Conservation (phyloP, 139 green algal genomes). For the Gonium pectorale region DNA sequence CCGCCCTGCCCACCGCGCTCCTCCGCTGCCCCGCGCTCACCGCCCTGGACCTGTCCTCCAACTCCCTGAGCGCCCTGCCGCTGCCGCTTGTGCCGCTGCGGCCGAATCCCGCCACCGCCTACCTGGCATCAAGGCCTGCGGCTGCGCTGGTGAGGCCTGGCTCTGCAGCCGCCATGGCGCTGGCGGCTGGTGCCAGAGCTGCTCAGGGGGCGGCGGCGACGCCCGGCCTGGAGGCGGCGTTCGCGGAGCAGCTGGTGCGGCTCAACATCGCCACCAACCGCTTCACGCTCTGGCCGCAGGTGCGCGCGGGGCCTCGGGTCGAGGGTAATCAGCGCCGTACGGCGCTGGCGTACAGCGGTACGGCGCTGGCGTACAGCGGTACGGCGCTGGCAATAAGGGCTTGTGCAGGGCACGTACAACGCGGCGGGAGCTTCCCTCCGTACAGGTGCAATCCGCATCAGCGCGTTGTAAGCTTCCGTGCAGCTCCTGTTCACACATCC, state of each 20-base stretch:
- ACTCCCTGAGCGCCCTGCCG: slow-evolving; percentile 16
- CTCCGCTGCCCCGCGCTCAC: background rate
- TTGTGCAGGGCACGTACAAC: no score
- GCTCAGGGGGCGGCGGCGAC: background rate
- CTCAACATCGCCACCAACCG: slow-evolving; percentile 31
- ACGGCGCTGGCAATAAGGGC: no score
- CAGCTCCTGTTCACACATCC: no score
- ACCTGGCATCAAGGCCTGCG: background rate
- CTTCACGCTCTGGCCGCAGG: slow-evolving; percentile 20
- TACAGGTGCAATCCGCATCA: no score
- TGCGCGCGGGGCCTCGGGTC: no score
- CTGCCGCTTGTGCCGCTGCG: background rate
- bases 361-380: no score
- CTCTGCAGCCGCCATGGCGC: background rate
- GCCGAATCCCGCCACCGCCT: background rate
- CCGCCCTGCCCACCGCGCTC: slow-evolving; percentile 1
- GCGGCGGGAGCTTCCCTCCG: no score
- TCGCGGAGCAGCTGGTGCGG: background rate
- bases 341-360: no score
- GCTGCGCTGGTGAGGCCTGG: background rate
- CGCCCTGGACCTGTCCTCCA: slow-evolving; percentile 19
- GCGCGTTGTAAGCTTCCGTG: no score
- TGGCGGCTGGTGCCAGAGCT: no score
- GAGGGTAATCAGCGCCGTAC: no score
- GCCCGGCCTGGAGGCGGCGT: background rate